Conservation (phyloP, 2,329 filamentous ascomycete species). For the Berkeleyomyces rouxiae region DNA sequence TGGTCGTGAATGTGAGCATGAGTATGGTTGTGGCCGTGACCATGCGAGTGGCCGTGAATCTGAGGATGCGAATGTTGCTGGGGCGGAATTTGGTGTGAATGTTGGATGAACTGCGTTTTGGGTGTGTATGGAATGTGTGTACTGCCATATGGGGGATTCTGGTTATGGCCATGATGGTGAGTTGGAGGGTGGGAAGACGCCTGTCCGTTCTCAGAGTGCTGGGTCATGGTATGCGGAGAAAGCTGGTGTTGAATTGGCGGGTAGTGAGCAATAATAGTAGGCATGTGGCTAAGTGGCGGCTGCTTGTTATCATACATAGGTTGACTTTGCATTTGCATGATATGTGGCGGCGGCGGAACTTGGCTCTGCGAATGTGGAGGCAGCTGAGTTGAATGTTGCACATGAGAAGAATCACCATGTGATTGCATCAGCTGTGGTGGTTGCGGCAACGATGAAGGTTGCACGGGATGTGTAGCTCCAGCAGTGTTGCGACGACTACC, state of each 20-base stretch:
- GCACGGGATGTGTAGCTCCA: neutral
- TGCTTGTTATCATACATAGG: slow-evolving; percentile 10
- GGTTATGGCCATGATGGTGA: neutral
- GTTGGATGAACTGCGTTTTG: slow-evolving; percentile 7
- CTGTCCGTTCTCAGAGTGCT: neutral
- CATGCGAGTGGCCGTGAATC: neutral
- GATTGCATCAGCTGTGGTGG: neutral
- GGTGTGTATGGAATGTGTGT: slow-evolving; percentile 1
- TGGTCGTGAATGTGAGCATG: neutral
- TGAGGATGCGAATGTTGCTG: neutral
- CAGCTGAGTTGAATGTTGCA: neutral
- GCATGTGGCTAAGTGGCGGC: slow-evolving; percentile 11
- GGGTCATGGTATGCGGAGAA: neutral
- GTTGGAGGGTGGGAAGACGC: neutral
- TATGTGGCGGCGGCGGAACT: neutral
- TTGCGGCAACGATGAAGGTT: neutral
- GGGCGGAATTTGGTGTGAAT: neutral
- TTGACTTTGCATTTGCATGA: slow-evolving; percentile 7
- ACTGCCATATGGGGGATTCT: neutral
- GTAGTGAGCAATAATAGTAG: slow-evolving; percentile 10
- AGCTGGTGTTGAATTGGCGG: neutral
- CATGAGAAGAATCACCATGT: neutral
- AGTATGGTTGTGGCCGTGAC: neutral
- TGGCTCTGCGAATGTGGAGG: neutral
- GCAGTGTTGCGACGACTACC: slow-evolving; percentile 2